These are phyloP conservation scores for Holtermannia corniformis DNA, from an alignment of 768 basidiomycete genomes.

Conservation along the genomic window DNA sequence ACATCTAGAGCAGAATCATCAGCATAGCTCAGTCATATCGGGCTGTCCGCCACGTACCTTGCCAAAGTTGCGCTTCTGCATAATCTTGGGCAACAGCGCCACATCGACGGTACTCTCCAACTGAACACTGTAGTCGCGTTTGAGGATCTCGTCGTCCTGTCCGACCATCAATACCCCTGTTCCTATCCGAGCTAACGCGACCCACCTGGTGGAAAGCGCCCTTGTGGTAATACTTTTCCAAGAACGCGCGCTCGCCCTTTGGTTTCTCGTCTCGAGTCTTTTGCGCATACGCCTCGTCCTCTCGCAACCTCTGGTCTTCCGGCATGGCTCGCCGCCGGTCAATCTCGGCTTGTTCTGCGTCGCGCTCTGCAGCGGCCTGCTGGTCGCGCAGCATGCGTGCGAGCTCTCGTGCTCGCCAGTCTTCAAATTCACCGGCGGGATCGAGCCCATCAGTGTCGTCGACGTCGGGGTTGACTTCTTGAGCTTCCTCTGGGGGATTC, in stretches of 20 bases:
- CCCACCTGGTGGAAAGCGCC: constrained; percentile 94
- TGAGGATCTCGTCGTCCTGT: constrained; percentile 80
- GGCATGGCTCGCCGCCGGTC: constrained; percentile 85
- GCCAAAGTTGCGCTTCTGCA: constrained; percentile 88
- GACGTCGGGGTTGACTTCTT: constrained; percentile 70
- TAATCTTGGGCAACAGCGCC: constrained; percentile 78
- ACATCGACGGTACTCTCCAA: constrained; percentile 83
- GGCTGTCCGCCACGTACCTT: constrained; percentile 24
- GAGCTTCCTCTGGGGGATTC: constrained; percentile 66
- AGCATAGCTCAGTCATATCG: neutral
- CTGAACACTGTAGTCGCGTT: constrained; percentile 75
- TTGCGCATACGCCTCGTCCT: constrained; percentile 80
- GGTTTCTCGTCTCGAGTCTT: constrained; percentile 69
- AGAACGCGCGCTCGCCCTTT: constrained; percentile 76
- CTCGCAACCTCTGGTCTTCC: constrained; percentile 81
- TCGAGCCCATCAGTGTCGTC: constrained; percentile 94
- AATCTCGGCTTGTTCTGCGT: constrained; percentile 80
- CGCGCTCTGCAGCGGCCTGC: constrained; percentile 69
- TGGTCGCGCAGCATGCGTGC: constrained; percentile 89
- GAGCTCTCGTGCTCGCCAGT: constrained; percentile 89
- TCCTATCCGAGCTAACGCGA: neutral
- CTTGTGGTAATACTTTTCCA: constrained; percentile 99
- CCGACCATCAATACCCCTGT: constrained; percentile 9
- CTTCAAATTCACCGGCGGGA: constrained; percentile 82
- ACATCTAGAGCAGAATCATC: constrained; percentile 2